Percentiles rank a stretch among this genome's conserved stretches.
phyloP scores from a whole-genome alignment of 352 stramenopile genomes.

The Globisporangium viniferum region DNA sequence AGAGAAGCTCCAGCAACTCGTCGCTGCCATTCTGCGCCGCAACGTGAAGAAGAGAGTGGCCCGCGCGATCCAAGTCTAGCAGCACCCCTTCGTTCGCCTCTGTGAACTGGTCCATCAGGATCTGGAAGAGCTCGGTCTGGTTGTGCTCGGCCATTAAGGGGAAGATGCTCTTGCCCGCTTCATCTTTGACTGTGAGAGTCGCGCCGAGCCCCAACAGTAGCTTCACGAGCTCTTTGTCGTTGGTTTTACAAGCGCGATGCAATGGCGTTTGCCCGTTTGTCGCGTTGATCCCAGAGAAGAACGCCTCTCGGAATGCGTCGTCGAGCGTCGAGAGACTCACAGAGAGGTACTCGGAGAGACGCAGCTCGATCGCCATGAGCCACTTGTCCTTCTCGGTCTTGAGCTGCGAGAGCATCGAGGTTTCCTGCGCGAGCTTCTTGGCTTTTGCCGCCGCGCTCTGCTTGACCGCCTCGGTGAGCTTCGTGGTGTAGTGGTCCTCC shows the following conservation, averaged over 20 bases:
- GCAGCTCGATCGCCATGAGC: slow-evolving; percentile 68
- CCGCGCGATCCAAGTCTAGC: slow-evolving; percentile 29
- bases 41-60: slow-evolving; percentile 48
- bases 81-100: slow-evolving; percentile 24
- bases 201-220: slow-evolving; percentile 40
- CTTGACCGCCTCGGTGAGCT: slow-evolving; percentile 24
- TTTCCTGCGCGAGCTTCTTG: slow-evolving; percentile 56
- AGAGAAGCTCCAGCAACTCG: slow-evolving; percentile 26
- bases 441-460: slow-evolving; percentile 18
- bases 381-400: slow-evolving; percentile 58
- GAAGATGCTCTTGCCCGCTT: slow-evolving; percentile 41
- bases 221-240: slow-evolving; percentile 37
- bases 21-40: slow-evolving; percentile 36
- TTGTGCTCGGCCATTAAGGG: slow-evolving; percentile 43
- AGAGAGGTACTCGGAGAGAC: slow-evolving; percentile 37
- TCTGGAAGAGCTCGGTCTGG: slow-evolving; percentile 39
- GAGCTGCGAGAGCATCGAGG: slow-evolving; percentile 45
- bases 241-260: slow-evolving; percentile 50
- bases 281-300: slow-evolving; percentile 40
- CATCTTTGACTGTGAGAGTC: slow-evolving; percentile 30
- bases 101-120: slow-evolving; percentile 23
- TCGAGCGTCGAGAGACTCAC: slow-evolving; percentile 27
- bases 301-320: slow-evolving; percentile 19
- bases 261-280: slow-evolving; percentile 46
- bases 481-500: slow-evolving; percentile 50